A percentile compares a stretch with the other conserved stretches of the same genome.
phyloP scores from a whole-genome alignment of 495 filamentous ascomycete genomes.

The Letharia lupina region DNA sequence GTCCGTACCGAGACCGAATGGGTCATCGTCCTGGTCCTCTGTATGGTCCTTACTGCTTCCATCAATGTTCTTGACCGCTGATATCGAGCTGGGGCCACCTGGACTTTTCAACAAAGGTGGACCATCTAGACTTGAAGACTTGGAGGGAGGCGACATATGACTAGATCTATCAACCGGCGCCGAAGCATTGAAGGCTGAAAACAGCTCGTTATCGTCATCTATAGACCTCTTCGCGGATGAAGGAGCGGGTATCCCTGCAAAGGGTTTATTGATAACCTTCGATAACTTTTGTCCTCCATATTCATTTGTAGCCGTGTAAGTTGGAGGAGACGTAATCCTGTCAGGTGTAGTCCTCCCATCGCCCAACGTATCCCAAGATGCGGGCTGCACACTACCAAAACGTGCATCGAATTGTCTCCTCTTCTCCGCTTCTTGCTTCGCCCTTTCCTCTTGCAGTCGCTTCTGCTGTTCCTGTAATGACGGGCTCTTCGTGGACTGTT shows the following conservation, averaged over 20 bases:
- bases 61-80: neutral
- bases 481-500: slow-evolving; percentile 60
- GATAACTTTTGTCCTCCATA: slow-evolving; percentile 24
- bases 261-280: slow-evolving; percentile 31
- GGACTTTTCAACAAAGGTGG: neutral
- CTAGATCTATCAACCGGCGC: slow-evolving; percentile 56
- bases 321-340: slow-evolving; percentile 18
- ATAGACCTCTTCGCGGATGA: slow-evolving; percentile 8
- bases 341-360: slow-evolving; percentile 41
- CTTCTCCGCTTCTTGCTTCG: slow-evolving; percentile 64
- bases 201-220: slow-evolving; percentile 49
- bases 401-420: slow-evolving; percentile 60
- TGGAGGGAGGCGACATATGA: slow-evolving; percentile 34
- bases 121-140: neutral
- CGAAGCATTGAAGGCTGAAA: slow-evolving; percentile 53
- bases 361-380: slow-evolving; percentile 61
- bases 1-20: slow-evolving; percentile 64
- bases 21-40: slow-evolving; percentile 57
- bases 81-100: neutral
- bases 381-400: slow-evolving; percentile 55
- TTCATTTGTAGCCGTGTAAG: slow-evolving; percentile 20
- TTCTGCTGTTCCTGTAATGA: slow-evolving; percentile 81
- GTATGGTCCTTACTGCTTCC: slow-evolving; percentile 2
- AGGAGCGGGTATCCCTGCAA: slow-evolving; percentile 24
- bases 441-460: slow-evolving; percentile 66